phyloP scores from a whole-genome alignment of 2,329 filamentous ascomycete genomes.

The Colletotrichum scovillei region DNA sequence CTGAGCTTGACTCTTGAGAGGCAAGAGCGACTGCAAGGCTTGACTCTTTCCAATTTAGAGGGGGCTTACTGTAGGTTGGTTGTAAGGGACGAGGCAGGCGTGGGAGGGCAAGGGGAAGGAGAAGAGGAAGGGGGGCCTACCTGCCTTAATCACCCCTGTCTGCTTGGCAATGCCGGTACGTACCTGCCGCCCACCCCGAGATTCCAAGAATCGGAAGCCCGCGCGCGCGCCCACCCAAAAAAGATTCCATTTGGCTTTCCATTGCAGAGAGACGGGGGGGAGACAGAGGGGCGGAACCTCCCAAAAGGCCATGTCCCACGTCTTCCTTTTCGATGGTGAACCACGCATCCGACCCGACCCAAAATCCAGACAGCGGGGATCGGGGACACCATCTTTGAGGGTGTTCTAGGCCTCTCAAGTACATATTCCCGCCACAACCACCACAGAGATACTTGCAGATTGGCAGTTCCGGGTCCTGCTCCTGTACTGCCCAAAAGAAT shows the following conservation, averaged over 20 bases:
- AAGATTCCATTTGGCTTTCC: neutral
- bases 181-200: conserved; percentile 2
- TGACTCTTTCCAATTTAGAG: neutral
- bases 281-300: neutral
- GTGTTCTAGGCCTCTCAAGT: conserved; percentile 32
- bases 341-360: conserved; percentile 27
- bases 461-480: neutral
- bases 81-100: neutral
- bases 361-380: conserved; percentile 35
- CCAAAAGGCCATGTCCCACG: neutral
- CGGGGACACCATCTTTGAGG: conserved; percentile 34
- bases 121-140: neutral
- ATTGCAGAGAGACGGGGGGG: neutral
- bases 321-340: neutral
- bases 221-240: neutral
- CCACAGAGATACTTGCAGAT: neutral
- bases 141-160: neutral
- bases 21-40: neutral
- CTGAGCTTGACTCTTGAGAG: neutral
- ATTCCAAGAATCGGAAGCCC: conserved; percentile 10
- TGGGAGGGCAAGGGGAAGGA: neutral
- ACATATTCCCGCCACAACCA: neutral
- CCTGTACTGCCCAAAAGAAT: conserved; percentile 12
- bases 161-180: neutral
- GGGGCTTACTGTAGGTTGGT: too few relatives aligned